Evolutionary conservation across 1,284 basidiomycete genomes (phyloP).

Genomic region (Athelia sp.): DNA sequence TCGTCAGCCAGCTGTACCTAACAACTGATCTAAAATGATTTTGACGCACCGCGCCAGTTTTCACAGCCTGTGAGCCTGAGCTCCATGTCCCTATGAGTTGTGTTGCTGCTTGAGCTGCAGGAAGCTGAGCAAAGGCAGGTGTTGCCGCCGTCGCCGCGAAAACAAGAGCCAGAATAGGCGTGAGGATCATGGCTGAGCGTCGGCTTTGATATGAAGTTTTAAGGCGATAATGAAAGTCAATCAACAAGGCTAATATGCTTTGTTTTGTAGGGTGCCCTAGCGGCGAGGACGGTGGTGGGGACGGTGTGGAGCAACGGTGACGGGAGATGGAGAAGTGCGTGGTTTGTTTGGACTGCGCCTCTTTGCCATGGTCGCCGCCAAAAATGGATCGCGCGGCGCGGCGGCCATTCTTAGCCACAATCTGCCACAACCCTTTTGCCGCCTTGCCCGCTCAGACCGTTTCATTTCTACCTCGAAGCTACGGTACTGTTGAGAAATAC

Average conservation of each 20-base stretch:
- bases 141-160: constrained; percentile 38
- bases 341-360: background rate
- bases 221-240: background rate
- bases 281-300: background rate
- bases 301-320: background rate
- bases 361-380: too few relatives aligned
- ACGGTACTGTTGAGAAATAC: too few relatives aligned
- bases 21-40: constrained; percentile 1
- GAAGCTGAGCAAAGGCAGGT: background rate
- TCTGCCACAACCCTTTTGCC: background rate
- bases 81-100: constrained; percentile 79
- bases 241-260: background rate
- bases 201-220: background rate
- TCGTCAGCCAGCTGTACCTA: background rate
- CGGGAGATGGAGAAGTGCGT: background rate
- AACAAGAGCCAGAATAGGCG: constrained; percentile 34
- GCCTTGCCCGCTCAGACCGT: too few relatives aligned
- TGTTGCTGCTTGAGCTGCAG: constrained; percentile 54
- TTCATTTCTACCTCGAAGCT: too few relatives aligned
- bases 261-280: background rate
- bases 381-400: background rate
- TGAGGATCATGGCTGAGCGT: constrained; percentile 25
- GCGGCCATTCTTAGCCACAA: background rate
- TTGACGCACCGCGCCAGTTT: constrained; percentile 77
- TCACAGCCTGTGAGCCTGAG: constrained; percentile 69